phyloP scores from a whole-genome alignment of 352 stramenopile genomes.

The Phytophthora macrochlamydospora region DNA sequence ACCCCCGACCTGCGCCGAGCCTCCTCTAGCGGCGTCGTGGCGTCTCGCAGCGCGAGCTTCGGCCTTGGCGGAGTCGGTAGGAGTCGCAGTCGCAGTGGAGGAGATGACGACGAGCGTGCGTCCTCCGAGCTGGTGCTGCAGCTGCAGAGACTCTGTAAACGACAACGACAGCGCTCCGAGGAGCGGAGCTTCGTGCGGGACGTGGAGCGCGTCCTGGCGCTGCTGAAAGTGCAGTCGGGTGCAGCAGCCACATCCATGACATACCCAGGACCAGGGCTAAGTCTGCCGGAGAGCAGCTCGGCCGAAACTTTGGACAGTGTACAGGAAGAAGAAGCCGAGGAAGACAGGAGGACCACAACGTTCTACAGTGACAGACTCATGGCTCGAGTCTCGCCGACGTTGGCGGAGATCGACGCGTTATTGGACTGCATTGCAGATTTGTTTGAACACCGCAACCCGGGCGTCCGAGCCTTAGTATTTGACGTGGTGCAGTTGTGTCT shows the following conservation, averaged over 20 bases:
- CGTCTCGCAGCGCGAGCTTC: conserved; percentile 3
- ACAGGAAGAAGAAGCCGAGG: conserved; percentile 27
- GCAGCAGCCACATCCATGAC: conserved; percentile 29
- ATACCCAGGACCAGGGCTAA: conserved; percentile 24
- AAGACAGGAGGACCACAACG: conserved; percentile 15
- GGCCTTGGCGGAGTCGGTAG: conserved; percentile 7
- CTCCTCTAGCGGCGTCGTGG: conserved; percentile 10
- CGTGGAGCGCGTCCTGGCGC: conserved; percentile 61
- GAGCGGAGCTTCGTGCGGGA: conserved; percentile 72
- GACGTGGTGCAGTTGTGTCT: conserved; percentile 76
- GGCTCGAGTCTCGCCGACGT: conserved; percentile 22
- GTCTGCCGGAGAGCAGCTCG: conserved; percentile 1
- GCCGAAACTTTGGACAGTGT: conserved; percentile 27
- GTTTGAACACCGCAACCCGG: conserved; percentile 71
- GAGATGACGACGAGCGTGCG: conserved; percentile 27
- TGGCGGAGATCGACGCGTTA: conserved; percentile 60
- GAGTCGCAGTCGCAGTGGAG: conserved; percentile 31
- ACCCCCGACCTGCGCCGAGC: conserved; percentile 21
- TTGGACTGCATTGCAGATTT: conserved; percentile 73
- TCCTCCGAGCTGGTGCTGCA: conserved; percentile 64
- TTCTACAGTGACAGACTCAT: conserved; percentile 16
- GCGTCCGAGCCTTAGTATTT: conserved; percentile 75
- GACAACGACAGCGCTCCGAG: conserved; percentile 67
- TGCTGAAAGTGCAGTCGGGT: conserved; percentile 34
- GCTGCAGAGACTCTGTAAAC: conserved; percentile 63